A percentile compares a stretch with the other conserved stretches of the same genome.
phyloP scores from a whole-genome alignment of 2,329 filamentous ascomycete species.

The Leptographium galeiforme region DNA sequence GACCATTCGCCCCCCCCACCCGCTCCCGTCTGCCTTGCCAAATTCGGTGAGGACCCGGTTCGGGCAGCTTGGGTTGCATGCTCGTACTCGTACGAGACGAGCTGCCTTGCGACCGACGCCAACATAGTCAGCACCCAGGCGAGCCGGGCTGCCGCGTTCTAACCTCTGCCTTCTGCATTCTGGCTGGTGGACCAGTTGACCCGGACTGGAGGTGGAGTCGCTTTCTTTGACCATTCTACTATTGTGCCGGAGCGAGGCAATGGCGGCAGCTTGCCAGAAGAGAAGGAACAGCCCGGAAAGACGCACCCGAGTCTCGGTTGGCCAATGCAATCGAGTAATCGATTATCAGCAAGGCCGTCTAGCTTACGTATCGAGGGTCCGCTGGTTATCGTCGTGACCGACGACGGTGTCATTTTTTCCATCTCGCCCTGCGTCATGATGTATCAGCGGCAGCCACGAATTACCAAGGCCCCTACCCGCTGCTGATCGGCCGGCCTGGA shows the following conservation, averaged over 20 bases:
- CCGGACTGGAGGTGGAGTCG: neutral
- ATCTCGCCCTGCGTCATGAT: neutral
- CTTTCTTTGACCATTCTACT: too few relatives aligned
- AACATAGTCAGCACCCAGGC: neutral
- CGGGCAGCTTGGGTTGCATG: neutral
- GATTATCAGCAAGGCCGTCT: neutral
- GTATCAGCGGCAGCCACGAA: neutral
- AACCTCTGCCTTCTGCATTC: neutral
- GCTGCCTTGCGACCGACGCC: neutral
- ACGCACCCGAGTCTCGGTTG: neutral
- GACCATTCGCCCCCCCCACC: neutral
- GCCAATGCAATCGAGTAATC: constrained; percentile 1
- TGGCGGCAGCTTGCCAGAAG: too few relatives aligned
- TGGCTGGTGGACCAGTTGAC: too few relatives aligned
- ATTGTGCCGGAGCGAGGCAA: too few relatives aligned
- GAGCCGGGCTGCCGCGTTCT: neutral
- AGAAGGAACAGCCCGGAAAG: too few relatives aligned
- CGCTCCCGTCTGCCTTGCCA: neutral
- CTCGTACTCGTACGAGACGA: neutral
- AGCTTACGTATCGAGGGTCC: neutral
- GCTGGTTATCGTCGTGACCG: neutral
- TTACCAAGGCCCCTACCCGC: neutral
- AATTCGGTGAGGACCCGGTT: neutral
- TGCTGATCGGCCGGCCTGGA: too few relatives aligned
- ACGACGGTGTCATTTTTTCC: neutral